Evolutionary conservation across 2,329 filamentous ascomycete species (phyloP).

Genomic region (Trichoderma koningii): DNA sequence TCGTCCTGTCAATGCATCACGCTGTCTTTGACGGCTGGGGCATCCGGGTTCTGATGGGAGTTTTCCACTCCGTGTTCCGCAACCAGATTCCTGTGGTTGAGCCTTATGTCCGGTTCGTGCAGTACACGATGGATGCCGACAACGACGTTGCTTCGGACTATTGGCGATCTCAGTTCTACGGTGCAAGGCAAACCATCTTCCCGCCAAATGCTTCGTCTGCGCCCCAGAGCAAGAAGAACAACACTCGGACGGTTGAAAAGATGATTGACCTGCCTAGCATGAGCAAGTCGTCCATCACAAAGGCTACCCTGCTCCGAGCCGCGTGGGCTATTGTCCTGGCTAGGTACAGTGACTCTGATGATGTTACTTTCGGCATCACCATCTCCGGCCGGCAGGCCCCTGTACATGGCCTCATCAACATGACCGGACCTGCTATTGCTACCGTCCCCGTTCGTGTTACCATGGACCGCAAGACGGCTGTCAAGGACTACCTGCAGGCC

Average conservation of each 20-base stretch:
- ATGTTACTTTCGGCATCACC: slow-evolving; percentile 31
- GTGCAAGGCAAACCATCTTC: slow-evolving; percentile 25
- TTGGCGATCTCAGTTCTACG: slow-evolving; percentile 28
- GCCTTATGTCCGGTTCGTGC: slow-evolving; percentile 22
- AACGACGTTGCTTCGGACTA: slow-evolving; percentile 18
- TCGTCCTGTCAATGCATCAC: slow-evolving; percentile 30
- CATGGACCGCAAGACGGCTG: neutral
- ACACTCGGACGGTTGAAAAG: neutral
- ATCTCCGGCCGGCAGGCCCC: slow-evolving; percentile 32
- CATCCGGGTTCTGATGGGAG: slow-evolving; percentile 1
- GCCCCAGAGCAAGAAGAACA: neutral
- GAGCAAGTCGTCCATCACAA: slow-evolving; percentile 26
- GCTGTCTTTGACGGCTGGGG: slow-evolving; percentile 32
- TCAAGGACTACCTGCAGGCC: slow-evolving; percentile 15
- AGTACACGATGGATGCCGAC: slow-evolving; percentile 16
- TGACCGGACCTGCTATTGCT: slow-evolving; percentile 32
- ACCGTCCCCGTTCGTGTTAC: slow-evolving; percentile 27
- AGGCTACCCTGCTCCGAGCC: slow-evolving; percentile 31
- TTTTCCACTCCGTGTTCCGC: slow-evolving; percentile 1
- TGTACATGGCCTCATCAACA: slow-evolving; percentile 31
- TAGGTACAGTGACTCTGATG: slow-evolving; percentile 28
- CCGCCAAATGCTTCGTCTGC: neutral
- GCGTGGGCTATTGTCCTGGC: slow-evolving; percentile 18
- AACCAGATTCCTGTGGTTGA: neutral
- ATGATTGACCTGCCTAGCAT: neutral